Evolutionary conservation across 164 flowering plant genomes (phyloP), one percentile per base, ranked within the genome.

Genomic region (Paratinospora sagittata): DNA sequence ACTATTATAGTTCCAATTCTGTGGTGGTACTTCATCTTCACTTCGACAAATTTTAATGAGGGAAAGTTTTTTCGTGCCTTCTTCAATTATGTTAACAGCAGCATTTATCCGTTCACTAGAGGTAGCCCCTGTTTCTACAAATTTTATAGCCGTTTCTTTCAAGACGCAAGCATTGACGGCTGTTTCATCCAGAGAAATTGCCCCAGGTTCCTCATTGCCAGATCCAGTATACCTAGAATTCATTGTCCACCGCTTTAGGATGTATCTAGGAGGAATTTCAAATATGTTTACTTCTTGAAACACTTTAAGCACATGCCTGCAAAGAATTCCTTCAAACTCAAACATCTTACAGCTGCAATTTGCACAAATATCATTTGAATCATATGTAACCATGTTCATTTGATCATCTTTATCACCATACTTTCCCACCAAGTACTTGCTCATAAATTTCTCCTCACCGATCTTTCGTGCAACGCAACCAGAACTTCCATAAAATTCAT

Each of bases 321-420:
- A 74, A 61, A 74, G 76, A 27, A 74, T 63, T 45, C 76, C 76
- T 33, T 61, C 76, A 34, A 68, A 73, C 45, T 67, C 71, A 33
- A 73, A 73, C 75, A 67, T 73, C 63, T 67, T 71, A 62, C 75
- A 68, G 39, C 76, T 74, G 47, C 76, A 74, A 49, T 41, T 68
- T 61, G 72, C 65, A 68, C 52, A 49, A 24, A 34, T 74, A 27
- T 63, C 68, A 24, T 27, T 49, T 36, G 76, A 57, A 52, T 74
- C 64, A 68, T 63, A 63, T n/a, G 52, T 47, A 17, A 74, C 76
- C 33, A 62, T 33, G 64, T 12, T 49, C 76, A 67, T 61, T 45
- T 74, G 36, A 36, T 63, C 72, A 63, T 68, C 68, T 65, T 68
- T 74, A 24, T 74, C 72, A 30, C 68, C 26, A 62, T 74, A 63